phyloP scores from a whole-genome alignment of 2,329 filamentous ascomycete genomes.

The Ophiognomonia clavigignenti-juglandacearum region DNA sequence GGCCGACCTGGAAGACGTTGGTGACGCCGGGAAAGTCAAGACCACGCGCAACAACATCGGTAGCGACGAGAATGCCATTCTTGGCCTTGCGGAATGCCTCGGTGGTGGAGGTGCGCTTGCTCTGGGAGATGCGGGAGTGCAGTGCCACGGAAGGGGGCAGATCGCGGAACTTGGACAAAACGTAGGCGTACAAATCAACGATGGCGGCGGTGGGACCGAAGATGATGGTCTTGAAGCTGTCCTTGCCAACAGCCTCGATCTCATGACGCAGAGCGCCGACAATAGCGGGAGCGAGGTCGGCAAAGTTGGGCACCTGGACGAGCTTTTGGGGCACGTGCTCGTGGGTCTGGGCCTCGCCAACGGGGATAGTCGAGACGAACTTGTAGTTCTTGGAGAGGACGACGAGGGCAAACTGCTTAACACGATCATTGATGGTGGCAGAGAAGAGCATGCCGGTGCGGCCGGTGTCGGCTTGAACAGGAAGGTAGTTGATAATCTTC shows the following conservation, averaged over 20 bases:
- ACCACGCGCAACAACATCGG: conserved; percentile 66
- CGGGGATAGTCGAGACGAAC: conserved; percentile 74
- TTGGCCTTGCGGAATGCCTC: conserved; percentile 54
- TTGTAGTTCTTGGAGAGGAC: conserved; percentile 69
- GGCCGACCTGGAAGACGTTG: conserved; percentile 59
- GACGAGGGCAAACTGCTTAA: conserved; percentile 66
- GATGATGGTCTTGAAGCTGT: conserved; percentile 76
- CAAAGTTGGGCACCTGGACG: conserved; percentile 63
- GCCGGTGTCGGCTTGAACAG: conserved; percentile 52
- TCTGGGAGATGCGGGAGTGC: conserved; percentile 47
- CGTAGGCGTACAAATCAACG: conserved; percentile 44
- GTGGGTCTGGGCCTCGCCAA: conserved; percentile 73
- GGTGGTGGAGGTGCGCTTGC: conserved; percentile 50
- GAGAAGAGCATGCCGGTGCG: conserved; percentile 78
- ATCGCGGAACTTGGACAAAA: conserved; percentile 35
- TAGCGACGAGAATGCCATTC: conserved; percentile 56
- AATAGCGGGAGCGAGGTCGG: conserved; percentile 59
- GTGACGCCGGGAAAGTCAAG: conserved; percentile 71
- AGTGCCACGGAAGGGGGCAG: conserved; percentile 40
- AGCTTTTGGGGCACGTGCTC: conserved; percentile 69
- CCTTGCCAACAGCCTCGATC: conserved; percentile 25
- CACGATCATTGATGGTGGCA: conserved; percentile 75
- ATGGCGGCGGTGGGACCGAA: conserved; percentile 63
- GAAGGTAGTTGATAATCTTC: conserved; percentile 69
- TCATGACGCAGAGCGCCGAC: conserved; percentile 52